Evolutionary conservation across 1,284 basidiomycete species (phyloP), one percentile per base, ranked within the genome.

Genomic region (Apiotrichum laibachii): DNA sequence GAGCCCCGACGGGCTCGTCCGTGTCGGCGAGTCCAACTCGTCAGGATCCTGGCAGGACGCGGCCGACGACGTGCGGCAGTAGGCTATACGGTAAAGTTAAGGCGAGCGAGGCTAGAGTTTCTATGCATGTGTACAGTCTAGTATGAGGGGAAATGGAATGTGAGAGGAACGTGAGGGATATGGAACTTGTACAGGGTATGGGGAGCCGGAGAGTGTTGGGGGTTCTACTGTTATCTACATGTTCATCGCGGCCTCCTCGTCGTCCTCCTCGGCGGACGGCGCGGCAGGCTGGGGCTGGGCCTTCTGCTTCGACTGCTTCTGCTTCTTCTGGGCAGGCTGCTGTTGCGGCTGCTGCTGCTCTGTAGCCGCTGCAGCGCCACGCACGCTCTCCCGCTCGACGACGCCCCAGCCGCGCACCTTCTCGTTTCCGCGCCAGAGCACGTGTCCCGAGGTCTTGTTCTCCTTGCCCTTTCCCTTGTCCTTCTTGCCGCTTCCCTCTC

Each of bases 1-100:
- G 47, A 46, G 37, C 15, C 40, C 34, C 9, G 61, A 50, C 10
- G 44, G 42, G 22, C 50, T 54, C 34, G 60, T 45, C 26, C 40
- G 26, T 26, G 55, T 52, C 19, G 65, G 56, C 16, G 65, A 64
- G 49, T 66, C 57, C 50, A 56, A 56, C 12, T 53, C 50, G 53
- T 55, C 66, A 50, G 60, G 68, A 16, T 67, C 65, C 45, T 77
- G 75, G 75, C 75, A 77, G 59, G 75, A 77, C 53, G 73, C 74
- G 1, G 73, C 63, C n/a, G 73, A 75, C 49, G 73, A 74, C 18
- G 65, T 65, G 49, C 55, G 50, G 33, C 50, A 56, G 48, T 50
- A 50, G 35, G 39, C 16, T 37, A 22, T 5, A 22, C n/a, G 5
- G 3, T 7, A 49, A 48, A 4, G 21, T 9, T 2, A 6, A 5